Evolutionary conservation across 768 basidiomycete genomes (phyloP).

Genomic region (Crepidotus variabilis): DNA sequence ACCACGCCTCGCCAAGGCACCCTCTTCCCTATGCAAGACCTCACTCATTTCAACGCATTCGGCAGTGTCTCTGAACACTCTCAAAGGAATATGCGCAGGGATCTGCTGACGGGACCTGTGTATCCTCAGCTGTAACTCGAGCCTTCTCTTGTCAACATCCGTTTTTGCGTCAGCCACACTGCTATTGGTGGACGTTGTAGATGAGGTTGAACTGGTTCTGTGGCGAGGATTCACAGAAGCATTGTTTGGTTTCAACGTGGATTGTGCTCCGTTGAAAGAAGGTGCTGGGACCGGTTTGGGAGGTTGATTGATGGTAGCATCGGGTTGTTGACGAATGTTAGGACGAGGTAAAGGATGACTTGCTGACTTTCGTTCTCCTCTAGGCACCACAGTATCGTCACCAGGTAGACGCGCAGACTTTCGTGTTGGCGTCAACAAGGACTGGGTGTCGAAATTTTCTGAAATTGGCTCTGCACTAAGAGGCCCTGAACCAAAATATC

Average conservation of each 20-base stretch:
- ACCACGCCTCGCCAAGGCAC: too few species aligned
- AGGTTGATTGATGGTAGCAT: slow-evolving; percentile 8
- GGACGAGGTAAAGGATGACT: neutral
- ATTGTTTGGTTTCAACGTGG: neutral
- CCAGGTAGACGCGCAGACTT: neutral
- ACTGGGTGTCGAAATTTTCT: neutral
- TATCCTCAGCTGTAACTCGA: slow-evolving; percentile 61
- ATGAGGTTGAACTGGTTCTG: neutral
- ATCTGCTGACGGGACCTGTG: slow-evolving; percentile 58
- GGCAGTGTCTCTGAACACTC: slow-evolving; percentile 63
- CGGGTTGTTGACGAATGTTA: neutral
- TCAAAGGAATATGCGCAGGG: slow-evolving; percentile 51
- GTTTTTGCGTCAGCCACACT: slow-evolving; percentile 21
- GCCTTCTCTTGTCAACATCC: slow-evolving; percentile 53
- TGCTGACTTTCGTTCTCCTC: neutral
- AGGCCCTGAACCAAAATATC: neutral
- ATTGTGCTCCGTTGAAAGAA: slow-evolving; percentile 4
- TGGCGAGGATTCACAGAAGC: neutral
- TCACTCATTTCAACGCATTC: slow-evolving; percentile 65
- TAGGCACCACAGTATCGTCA: neutral
- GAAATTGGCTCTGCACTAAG: neutral
- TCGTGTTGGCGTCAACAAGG: neutral
- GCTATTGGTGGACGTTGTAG: neutral
- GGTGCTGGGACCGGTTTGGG: slow-evolving; percentile 16
- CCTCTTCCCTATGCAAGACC: slow-evolving; percentile 26